phyloP scores from a whole-genome alignment of 2,329 filamentous ascomycete genomes.

The Phaeosphaeriaceae sp. region DNA sequence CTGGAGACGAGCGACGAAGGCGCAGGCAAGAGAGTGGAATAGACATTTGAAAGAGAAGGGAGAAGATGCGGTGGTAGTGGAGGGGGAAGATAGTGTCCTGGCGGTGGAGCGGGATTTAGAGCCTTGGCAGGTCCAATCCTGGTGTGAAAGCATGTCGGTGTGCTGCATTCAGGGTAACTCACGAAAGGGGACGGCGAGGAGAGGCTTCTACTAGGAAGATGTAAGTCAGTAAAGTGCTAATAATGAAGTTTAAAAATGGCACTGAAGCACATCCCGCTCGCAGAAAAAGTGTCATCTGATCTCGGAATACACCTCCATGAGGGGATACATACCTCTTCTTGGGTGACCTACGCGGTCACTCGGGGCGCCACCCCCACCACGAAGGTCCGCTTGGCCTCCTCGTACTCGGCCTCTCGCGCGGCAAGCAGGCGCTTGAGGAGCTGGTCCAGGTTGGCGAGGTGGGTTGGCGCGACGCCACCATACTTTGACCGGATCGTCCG shows the following conservation, averaged over 20 bases:
- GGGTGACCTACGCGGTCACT: background rate
- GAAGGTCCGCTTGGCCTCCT: too few relatives aligned
- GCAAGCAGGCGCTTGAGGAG: background rate
- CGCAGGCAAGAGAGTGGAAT: constrained; percentile 41
- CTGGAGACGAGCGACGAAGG: constrained; percentile 37
- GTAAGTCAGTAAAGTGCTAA: background rate
- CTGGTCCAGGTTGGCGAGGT: too few relatives aligned
- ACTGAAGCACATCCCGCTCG: background rate
- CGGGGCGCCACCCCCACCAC: background rate
- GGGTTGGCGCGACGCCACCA: too few relatives aligned
- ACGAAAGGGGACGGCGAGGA: constrained; percentile 30
- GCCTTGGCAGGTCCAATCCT: constrained; percentile 74
- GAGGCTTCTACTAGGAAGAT: constrained; percentile 28
- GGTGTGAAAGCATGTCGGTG: constrained; percentile 88
- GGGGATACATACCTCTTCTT: background rate
- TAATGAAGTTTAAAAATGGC: background rate
- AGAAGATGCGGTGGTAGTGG: constrained; percentile 16
- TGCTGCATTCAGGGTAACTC: constrained; percentile 78
- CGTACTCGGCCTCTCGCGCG: background rate
- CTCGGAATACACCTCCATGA: background rate
- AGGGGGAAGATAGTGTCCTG: constrained; percentile 24
- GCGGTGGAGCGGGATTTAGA: constrained; percentile 41
- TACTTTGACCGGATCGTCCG: too few relatives aligned
- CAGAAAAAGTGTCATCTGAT: background rate
- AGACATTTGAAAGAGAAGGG: constrained; percentile 22